phyloP scores from a whole-genome alignment of 805 yeast genomes.

The Naumovozyma baii region DNA sequence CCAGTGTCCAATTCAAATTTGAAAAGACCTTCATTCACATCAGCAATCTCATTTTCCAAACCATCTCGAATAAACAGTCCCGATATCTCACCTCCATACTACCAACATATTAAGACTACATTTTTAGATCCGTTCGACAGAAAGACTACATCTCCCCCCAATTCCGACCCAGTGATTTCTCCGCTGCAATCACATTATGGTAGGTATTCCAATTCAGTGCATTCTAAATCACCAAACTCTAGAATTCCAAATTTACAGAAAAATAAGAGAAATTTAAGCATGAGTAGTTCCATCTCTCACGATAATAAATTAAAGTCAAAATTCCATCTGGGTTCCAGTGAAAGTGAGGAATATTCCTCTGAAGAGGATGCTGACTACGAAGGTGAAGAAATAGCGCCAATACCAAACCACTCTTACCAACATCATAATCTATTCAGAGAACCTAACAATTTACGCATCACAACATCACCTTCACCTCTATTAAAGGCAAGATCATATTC shows the following conservation, averaged over 20 bases:
- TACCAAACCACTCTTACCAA: slow-evolving; percentile 3
- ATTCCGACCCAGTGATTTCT: not conserved
- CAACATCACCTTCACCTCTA: slow-evolving; percentile 1
- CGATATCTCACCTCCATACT: slow-evolving; percentile 1
- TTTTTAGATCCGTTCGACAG: not conserved
- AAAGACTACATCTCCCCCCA: not conserved
- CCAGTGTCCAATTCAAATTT: not conserved
- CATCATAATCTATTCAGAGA: slow-evolving; percentile 1
- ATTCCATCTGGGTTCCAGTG: slow-evolving; percentile 24
- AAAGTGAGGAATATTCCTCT: slow-evolving; percentile 20
- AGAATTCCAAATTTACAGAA: not conserved
- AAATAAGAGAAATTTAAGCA: not conserved
- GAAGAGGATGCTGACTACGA: slow-evolving; percentile 21
- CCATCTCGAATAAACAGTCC: too few relatives aligned
- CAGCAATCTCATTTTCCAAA: not conserved
- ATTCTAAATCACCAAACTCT: not conserved
- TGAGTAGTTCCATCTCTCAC: not conserved
- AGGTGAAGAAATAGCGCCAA: not conserved
- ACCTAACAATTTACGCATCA: not conserved
- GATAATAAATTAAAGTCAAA: not conserved
- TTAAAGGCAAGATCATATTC: slow-evolving; percentile 4
- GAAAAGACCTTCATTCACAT: not conserved
- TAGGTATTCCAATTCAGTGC: not conserved
- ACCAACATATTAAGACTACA: not conserved
- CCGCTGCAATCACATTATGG: not conserved